Evolutionary conservation across 345 rosid genomes (phyloP).

Genomic region (Odontarrhena argentea): DNA sequence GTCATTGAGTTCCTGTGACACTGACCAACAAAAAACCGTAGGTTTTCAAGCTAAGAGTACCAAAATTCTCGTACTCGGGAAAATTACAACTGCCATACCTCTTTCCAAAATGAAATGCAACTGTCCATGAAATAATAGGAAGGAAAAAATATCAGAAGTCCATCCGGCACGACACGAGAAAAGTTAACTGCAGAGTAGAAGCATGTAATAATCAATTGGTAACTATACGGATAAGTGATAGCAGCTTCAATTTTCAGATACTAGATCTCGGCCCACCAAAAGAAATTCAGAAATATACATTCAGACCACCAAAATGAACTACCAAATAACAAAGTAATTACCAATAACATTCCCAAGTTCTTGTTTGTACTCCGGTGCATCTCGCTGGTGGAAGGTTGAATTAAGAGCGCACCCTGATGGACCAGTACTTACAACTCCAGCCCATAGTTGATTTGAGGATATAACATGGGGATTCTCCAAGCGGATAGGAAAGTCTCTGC

Average conservation of each 20-base stretch:
- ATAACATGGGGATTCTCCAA: constrained; percentile 99
- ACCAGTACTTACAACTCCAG: constrained; percentile 86
- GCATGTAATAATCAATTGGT: constrained; percentile 21
- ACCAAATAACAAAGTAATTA: constrained; percentile 45
- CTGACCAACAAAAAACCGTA: constrained; percentile 46
- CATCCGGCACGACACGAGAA: constrained; percentile 93
- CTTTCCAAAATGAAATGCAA: constrained; percentile 86
- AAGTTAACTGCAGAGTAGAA: constrained; percentile 69
- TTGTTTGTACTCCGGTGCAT: constrained; percentile 83
- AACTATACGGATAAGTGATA: background rate
- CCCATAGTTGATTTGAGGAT: constrained; percentile 88
- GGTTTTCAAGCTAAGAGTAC: constrained; percentile 26
- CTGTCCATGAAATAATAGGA: constrained; percentile 90
- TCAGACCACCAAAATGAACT: constrained; percentile 28
- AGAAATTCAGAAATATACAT: constrained; percentile 26
- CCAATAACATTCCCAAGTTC: constrained; percentile 98
- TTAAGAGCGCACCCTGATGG: constrained; percentile 80
- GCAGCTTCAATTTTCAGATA: constrained; percentile 13
- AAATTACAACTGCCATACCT: constrained; percentile 53
- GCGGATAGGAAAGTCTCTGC: constrained; percentile 85
- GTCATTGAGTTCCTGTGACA: constrained; percentile 57
- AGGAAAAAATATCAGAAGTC: constrained; percentile 90
- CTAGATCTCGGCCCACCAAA: constrained; percentile 12
- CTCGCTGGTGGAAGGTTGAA: constrained; percentile 82
- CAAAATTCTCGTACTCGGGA: constrained; percentile 25